Base-by-base conservation (phyloP, 345 rosid species). In the sweet orange (Citrus sinensis) region DNA sequence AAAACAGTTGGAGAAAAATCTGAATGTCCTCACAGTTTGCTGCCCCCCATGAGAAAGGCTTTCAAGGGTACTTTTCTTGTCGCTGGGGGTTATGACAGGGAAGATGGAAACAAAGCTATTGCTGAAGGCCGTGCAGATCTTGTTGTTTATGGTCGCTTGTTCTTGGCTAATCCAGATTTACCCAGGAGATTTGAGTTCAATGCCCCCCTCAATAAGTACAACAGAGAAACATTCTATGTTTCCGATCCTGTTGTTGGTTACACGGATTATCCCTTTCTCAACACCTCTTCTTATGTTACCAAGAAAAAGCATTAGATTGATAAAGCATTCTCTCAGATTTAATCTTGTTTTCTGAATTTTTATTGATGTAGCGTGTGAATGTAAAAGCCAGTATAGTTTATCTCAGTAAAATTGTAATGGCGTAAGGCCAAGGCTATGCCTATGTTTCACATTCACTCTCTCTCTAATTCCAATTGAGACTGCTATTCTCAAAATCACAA, bases 161-260 rank as follows among this genome's bases (percentile, higher is more conserved):
- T 91, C 79, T 65, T 93, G 60, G 93, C 95, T 0, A 92, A 93
- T 78, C 98, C 98, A 0, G 96, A 92, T 80, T 69, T 93, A 67
- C 94, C 96, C 0, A 86, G 78, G 80, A 87, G 98, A 83, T 93
- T 90, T 32, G 84, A 85, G 80, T 70, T 90, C 24, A 78, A 85
- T 83, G 93, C 96, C 20, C 81, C 87, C 27, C 83, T 91, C 56
- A 90, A 90, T 84, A 78, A 85, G 74, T 91, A 90, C 54, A 69
- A 89, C 46, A 81, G 90, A 32, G 27, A 79, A 2, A 93, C 91
- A 9, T 90, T 90, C 83, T 91, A 89, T 67, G 1, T 27, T 0
- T 64, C 85, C 7, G 91, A 92, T 83, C 88, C 89, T 54, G 86
- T 87, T 5, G 25, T 88, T 67, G 97, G 97, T 80, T 93, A 91